These are phyloP conservation scores for Penicillium ochrochloron DNA, from an alignment of 495 filamentous ascomycete species.

Conservation along the genomic window DNA sequence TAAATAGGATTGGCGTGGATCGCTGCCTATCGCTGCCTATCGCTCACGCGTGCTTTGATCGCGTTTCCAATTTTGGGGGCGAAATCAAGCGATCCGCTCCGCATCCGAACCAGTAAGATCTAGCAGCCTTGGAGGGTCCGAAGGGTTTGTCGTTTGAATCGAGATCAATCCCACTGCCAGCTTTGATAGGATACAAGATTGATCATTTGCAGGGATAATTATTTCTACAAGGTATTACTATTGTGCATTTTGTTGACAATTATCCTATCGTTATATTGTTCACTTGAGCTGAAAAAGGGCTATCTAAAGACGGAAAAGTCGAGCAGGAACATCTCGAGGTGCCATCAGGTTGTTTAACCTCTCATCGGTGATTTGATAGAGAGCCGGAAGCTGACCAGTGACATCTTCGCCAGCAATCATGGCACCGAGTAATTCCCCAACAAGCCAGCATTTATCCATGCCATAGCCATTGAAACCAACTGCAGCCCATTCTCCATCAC, in stretches of 20 bases:
- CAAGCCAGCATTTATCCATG: slow-evolving; percentile 11
- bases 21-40: not conserved
- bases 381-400: slow-evolving; percentile 5
- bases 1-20: not conserved
- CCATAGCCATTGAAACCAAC: slow-evolving; percentile 14
- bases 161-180: not conserved
- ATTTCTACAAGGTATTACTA: not conserved
- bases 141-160: not conserved
- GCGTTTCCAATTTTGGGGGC: not conserved
- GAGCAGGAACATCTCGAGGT: slow-evolving; percentile 6
- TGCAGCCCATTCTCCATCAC: slow-evolving; percentile 6
- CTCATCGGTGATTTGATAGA: slow-evolving; percentile 11
- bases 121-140: not conserved
- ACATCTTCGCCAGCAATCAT: slow-evolving; percentile 11
- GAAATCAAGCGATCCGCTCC: not conserved
- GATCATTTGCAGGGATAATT: not conserved
- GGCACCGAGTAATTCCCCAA: slow-evolving; percentile 5
- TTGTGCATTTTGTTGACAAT: not conserved
- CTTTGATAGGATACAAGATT: not conserved
- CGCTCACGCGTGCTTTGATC: too few relatives aligned
- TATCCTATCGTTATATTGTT: not conserved
- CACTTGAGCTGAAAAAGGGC: not conserved
- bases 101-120: not conserved
- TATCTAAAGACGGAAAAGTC: slow-evolving; percentile 5
- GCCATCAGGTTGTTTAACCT: slow-evolving; percentile 5